These are phyloP conservation scores for Hypomyces perniciosus DNA, from an alignment of 2,329 filamentous ascomycete genomes.

Conservation along the genomic window DNA sequence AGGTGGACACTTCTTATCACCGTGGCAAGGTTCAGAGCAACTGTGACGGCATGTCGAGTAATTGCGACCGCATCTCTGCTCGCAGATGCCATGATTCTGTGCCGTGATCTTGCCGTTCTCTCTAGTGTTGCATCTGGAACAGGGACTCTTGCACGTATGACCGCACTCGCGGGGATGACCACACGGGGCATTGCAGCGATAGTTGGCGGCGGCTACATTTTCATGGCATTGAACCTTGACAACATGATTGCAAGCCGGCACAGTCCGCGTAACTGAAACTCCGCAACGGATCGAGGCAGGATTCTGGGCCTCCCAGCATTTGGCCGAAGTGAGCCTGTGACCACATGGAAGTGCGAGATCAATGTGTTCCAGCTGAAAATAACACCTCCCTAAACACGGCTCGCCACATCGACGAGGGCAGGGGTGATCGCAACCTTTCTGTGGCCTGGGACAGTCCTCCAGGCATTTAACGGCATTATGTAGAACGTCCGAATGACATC, in stretches of 20 bases:
- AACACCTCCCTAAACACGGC: slow-evolving; percentile 33
- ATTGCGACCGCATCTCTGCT: slow-evolving; percentile 40
- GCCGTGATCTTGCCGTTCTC: slow-evolving; percentile 23
- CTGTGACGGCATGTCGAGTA: slow-evolving; percentile 51
- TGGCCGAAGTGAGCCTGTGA: slow-evolving; percentile 27
- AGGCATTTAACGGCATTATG: slow-evolving; percentile 42
- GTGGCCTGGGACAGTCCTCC: slow-evolving; percentile 37
- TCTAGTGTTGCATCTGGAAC: slow-evolving; percentile 41
- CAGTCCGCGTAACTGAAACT: slow-evolving; percentile 36
- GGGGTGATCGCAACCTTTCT: slow-evolving; percentile 38
- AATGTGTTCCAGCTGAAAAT: slow-evolving; percentile 24
- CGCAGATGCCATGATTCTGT: slow-evolving; percentile 43
- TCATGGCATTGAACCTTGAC: slow-evolving; percentile 43
- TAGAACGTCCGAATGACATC: slow-evolving; percentile 42
- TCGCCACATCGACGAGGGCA: slow-evolving; percentile 41
- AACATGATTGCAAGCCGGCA: slow-evolving; percentile 51
- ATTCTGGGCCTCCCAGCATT: slow-evolving; percentile 39
- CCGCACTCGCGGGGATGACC: slow-evolving; percentile 45
- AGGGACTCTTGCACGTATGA: slow-evolving; percentile 47
- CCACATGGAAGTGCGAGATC: slow-evolving; percentile 36
- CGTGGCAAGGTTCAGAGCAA: slow-evolving; percentile 50
- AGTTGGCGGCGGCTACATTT: slow-evolving; percentile 36
- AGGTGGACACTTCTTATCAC: slow-evolving; percentile 36
- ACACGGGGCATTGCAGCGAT: slow-evolving; percentile 46
- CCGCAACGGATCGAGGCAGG: slow-evolving; percentile 43